Evolutionary conservation across 2,329 filamentous ascomycete species (phyloP), one percentile per base, ranked within the genome.

Genomic region (Verticillium alfalfae): DNA sequence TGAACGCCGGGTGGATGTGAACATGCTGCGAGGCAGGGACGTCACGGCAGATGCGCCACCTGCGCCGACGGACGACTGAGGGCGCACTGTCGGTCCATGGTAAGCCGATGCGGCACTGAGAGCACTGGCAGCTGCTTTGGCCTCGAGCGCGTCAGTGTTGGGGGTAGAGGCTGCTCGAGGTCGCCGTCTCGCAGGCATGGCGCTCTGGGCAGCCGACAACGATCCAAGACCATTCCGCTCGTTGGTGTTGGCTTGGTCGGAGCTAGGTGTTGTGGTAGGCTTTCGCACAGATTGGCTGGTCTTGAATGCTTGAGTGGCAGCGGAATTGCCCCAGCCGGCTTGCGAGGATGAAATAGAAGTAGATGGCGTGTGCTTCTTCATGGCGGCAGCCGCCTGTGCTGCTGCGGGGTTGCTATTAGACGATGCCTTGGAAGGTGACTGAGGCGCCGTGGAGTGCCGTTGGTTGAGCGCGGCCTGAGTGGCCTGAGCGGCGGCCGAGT

Each of bases 21-120:
- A 96, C 86, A 96, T 90, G 64, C 88, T 87, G 64, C 88, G 82
- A 39, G 84, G 81, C 75, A 92, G 85, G 61, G 85, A 91, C 41
- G 87, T 88, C 62, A 82, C 82, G 1, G 90, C 86, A 49, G 88
- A 76, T 59, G 93, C 85, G 12, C 90, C 90, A 3, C 82, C 84
- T 62, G 88, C 86, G 63, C 84, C 80, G 1, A 80, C 77, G 5
- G 81, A 73, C 1, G 81, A 74, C 57, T 78, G 78, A 9, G 80
- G 72, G 66, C 74, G 72, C 38, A 75, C 70, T 12, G 79, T 79
- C 52, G 81, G 79, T 15, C 81, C 81, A 64, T 90, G 86, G 4
- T 90, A 91, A 52, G 84, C 78, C 2, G 86, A 87, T 2, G 92
- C 91, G 34, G 92, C 91, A 65, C 84, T 90, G 36, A 94, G 77